Conservation (phyloP, 768 basidiomycete species). For the Coprinopsis strossmayeri region DNA sequence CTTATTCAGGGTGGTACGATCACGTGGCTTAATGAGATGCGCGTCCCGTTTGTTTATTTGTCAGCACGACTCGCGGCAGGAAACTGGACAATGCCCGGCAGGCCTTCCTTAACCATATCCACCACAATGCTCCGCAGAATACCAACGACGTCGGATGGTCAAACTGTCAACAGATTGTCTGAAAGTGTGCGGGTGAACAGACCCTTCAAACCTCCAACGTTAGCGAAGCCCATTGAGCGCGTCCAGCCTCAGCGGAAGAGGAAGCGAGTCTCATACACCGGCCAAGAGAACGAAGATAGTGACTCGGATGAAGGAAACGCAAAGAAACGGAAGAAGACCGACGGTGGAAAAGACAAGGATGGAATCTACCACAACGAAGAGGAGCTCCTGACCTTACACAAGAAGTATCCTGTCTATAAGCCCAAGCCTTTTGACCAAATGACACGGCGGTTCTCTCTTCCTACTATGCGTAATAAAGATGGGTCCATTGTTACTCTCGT, state of each 20-base stretch:
- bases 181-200: slow-evolving; percentile 71
- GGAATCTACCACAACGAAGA: slow-evolving; percentile 53
- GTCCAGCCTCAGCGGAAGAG: slow-evolving; percentile 72
- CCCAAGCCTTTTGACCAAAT: slow-evolving; percentile 69
- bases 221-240: slow-evolving; percentile 37
- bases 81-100: background rate
- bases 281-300: slow-evolving; percentile 49
- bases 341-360: slow-evolving; percentile 33
- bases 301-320: slow-evolving; percentile 48
- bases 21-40: background rate
- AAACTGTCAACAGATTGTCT: slow-evolving; percentile 56
- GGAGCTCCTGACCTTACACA: slow-evolving; percentile 54
- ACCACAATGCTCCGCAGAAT: slow-evolving; percentile 56
- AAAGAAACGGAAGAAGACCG: slow-evolving; percentile 63
- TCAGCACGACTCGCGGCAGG: background rate
- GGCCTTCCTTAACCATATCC: background rate
- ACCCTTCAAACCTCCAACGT: slow-evolving; percentile 74
- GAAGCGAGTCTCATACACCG: slow-evolving; percentile 85
- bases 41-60: background rate
- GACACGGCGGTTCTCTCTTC: slow-evolving; percentile 71
- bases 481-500: slow-evolving; percentile 53
- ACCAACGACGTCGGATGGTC: slow-evolving; percentile 68
- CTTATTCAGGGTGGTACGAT: background rate
- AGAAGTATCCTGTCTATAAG: slow-evolving; percentile 73
- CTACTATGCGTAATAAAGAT: slow-evolving; percentile 67